Evolutionary conservation across 192 early-diverging fungal species (phyloP).

Genomic region (Endogone sp.): DNA sequence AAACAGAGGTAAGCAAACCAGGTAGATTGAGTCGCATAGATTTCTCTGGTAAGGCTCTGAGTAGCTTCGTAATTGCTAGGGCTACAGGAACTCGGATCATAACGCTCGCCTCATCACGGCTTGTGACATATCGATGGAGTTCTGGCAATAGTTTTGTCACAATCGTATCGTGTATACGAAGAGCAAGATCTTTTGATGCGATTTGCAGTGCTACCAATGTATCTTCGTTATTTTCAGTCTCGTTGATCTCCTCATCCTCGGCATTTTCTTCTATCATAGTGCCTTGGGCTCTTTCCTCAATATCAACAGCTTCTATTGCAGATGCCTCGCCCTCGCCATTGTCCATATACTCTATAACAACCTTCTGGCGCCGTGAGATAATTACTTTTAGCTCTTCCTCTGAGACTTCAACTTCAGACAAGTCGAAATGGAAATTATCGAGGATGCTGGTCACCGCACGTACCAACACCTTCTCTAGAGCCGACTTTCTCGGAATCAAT

Average conservation of each 20-base stretch:
- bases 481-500: conserved; percentile 55
- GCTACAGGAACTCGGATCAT: conserved; percentile 82
- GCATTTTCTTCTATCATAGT: conserved; percentile 24
- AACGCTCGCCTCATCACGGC: conserved; percentile 68
- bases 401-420: conserved; percentile 53
- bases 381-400: conserved; percentile 36
- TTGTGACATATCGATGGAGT: conserved; percentile 68
- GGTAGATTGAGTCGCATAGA: conserved; percentile 82
- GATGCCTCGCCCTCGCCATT: conserved; percentile 29
- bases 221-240: conserved; percentile 24
- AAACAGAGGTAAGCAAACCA: conserved; percentile 80
- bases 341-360: conserved; percentile 38
- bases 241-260: conserved; percentile 23
- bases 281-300: conserved; percentile 1
- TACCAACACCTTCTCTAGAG: conserved; percentile 79
- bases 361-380: conserved; percentile 27
- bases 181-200: conserved; percentile 20
- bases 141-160: conserved; percentile 77
- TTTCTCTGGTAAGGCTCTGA: conserved; percentile 71
- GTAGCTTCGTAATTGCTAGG: conserved; percentile 77
- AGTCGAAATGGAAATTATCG: conserved; percentile 91
- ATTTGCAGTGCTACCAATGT: conserved; percentile 1
- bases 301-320: conserved; percentile 23
- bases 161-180: conserved; percentile 72
- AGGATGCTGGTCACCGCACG: conserved; percentile 77